Conservation (phyloP, 768 basidiomycete species). For the Calvatia gigantea region DNA sequence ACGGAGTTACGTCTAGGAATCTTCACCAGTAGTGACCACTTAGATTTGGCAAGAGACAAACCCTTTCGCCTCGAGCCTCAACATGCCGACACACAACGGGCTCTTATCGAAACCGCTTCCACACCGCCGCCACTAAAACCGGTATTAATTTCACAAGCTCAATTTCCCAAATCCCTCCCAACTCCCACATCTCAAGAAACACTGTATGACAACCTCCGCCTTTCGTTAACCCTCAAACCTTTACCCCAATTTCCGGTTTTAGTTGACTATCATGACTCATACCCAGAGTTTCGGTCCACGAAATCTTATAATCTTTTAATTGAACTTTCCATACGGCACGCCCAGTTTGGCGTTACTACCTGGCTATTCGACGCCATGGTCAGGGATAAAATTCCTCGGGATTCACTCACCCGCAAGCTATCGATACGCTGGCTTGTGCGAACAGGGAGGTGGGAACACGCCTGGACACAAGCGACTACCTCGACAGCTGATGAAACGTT, state of each 20-base stretch:
- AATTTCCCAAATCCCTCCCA: neutral
- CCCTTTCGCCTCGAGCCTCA: neutral
- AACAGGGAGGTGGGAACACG: conserved; percentile 16
- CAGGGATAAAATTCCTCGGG: conserved; percentile 5
- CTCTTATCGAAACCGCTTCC: neutral
- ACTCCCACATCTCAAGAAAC: neutral
- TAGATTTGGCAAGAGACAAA: neutral
- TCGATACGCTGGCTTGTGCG: conserved; percentile 14
- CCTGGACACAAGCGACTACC: conserved; percentile 9
- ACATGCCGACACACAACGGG: neutral
- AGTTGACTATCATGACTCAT: conserved; percentile 15
- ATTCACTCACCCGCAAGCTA: conserved; percentile 12
- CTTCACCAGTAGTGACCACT: neutral
- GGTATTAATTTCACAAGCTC: conserved; percentile 3
- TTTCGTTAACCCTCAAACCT: conserved; percentile 5
- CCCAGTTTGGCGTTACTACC: conserved; percentile 11
- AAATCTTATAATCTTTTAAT: conserved; percentile 16
- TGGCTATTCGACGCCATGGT: conserved; percentile 14
- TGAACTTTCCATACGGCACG: conserved; percentile 13
- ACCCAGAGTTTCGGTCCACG: conserved; percentile 14
- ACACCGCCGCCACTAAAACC: neutral
- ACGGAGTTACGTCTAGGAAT: neutral
- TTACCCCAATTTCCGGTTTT: conserved; percentile 10
- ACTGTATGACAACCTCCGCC: conserved; percentile 4
- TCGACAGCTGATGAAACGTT: conserved; percentile 7